phyloP scores from a whole-genome alignment of 2,329 filamentous ascomycete genomes.

The Xylariaceae sp. region DNA sequence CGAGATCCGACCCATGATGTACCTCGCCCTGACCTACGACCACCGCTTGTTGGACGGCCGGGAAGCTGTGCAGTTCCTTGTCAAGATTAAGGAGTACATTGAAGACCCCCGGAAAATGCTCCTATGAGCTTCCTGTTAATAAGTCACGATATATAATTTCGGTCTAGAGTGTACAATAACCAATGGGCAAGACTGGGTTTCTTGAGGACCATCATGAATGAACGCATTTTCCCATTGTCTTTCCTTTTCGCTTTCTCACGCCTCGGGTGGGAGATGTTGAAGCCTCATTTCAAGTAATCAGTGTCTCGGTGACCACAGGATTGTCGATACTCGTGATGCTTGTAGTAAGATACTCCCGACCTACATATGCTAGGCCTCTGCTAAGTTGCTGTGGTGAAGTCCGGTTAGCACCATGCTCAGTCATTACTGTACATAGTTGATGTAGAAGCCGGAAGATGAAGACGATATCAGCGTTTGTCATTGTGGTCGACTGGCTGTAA shows the following conservation, averaged over 20 bases:
- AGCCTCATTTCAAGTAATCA: not conserved
- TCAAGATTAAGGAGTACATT: conserved; percentile 96
- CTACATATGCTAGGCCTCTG: not conserved
- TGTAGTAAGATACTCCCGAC: not conserved
- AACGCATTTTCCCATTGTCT: not conserved
- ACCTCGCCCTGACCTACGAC: conserved; percentile 94
- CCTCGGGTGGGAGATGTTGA: not conserved
- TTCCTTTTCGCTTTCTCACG: not conserved
- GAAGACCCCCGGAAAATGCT: conserved; percentile 94
- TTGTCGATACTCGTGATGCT: not conserved
- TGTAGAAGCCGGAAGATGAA: not conserved
- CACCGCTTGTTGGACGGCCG: conserved; percentile 92
- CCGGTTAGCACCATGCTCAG: not conserved
- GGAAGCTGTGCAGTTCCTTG: conserved; percentile 91
- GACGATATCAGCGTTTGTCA: no score
- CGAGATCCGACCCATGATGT: conserved; percentile 99
- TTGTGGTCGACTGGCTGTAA: no score
- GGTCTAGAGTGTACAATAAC: conserved; percentile 18
- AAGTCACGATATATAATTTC: conserved; percentile 10
- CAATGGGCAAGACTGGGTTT: conserved; percentile 8
- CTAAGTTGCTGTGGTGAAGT: not conserved
- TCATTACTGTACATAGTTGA: not conserved
- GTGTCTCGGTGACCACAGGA: not conserved
- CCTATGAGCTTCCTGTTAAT: conserved; percentile 9
- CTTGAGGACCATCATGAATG: conserved; percentile 2